A percentile compares a stretch with the other conserved stretches of the same genome.
Conservation (phyloP, 2,329 filamentous ascomycete species). For the Nemania abortiva region DNA sequence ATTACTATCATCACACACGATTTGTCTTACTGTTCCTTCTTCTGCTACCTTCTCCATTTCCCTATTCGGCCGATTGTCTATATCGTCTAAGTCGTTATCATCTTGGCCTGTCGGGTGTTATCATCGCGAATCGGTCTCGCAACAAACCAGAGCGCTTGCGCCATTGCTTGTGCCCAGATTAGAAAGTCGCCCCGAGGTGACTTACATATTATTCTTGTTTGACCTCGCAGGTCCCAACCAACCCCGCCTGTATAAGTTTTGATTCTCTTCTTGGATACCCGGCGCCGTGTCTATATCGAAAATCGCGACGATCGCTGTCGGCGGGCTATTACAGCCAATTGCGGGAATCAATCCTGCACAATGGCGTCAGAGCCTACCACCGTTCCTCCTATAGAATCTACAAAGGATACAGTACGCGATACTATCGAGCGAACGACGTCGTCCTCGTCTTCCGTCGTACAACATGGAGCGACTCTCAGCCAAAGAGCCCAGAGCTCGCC, state of each 20-base stretch:
- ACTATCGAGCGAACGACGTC: conserved; percentile 38
- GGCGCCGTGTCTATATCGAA: conserved; percentile 2
- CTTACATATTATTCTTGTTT: neutral
- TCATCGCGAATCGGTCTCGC: neutral
- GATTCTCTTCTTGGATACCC: neutral
- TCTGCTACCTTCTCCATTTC: conserved; percentile 1
- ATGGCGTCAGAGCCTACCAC: conserved; percentile 30
- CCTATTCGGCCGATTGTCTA: neutral
- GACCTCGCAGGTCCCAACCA: conserved; percentile 9
- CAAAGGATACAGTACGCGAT: conserved; percentile 16
- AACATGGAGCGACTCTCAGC: conserved; percentile 38
- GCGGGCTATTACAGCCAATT: conserved; percentile 25
- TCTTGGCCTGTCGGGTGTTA: neutral
- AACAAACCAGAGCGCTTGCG: neutral
- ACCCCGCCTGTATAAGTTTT: neutral
- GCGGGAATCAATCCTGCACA: conserved; percentile 25
- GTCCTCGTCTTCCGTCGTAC: conserved; percentile 39
- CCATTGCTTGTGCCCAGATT: neutral
- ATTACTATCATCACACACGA: conserved; percentile 5
- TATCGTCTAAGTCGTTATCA: neutral
- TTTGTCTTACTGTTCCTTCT: conserved; percentile 18
- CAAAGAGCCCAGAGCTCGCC: conserved; percentile 40
- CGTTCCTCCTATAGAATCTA: neutral
- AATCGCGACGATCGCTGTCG: neutral
- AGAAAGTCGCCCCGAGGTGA: neutral